Conservation (phyloP, 2,329 filamentous ascomycete genomes). For the Fusarium musae region DNA sequence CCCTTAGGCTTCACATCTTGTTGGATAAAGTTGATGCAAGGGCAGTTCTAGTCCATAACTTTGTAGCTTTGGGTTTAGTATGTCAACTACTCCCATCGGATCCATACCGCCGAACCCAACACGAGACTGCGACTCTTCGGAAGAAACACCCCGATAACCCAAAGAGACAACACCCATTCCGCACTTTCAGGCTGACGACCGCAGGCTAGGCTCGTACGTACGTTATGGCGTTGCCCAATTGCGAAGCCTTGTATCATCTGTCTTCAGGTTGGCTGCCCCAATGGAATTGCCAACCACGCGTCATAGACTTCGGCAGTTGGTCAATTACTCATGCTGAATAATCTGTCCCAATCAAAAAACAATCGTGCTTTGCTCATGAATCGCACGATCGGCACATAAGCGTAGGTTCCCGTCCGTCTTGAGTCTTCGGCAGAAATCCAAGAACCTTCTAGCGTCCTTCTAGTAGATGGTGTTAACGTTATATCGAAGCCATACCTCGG, state of each 20-base stretch:
- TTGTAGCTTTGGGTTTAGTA: background rate
- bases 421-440: background rate
- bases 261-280: background rate
- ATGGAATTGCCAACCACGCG: background rate
- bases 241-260: background rate
- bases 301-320: constrained; percentile 2
- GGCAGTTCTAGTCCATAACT: background rate
- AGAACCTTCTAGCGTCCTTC: background rate
- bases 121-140: background rate
- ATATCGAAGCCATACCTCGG: background rate
- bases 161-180: background rate
- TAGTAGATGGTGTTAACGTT: background rate
- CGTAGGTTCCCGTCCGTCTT: background rate
- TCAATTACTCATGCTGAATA: constrained; percentile 6
- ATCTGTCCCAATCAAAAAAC: background rate
- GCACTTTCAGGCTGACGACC: background rate
- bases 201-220: background rate
- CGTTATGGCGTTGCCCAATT: no score
- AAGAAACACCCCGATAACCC: background rate
- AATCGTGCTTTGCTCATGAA: background rate
- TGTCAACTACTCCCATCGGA: background rate
- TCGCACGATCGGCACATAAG: background rate
- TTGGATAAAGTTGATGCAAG: background rate
- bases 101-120: background rate
- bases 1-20: background rate